A percentile compares a stretch with the other conserved stretches of the same genome.
phyloP scores from a whole-genome alignment of 2,329 filamentous ascomycete genomes.

The Arthrobotrys iridis region DNA sequence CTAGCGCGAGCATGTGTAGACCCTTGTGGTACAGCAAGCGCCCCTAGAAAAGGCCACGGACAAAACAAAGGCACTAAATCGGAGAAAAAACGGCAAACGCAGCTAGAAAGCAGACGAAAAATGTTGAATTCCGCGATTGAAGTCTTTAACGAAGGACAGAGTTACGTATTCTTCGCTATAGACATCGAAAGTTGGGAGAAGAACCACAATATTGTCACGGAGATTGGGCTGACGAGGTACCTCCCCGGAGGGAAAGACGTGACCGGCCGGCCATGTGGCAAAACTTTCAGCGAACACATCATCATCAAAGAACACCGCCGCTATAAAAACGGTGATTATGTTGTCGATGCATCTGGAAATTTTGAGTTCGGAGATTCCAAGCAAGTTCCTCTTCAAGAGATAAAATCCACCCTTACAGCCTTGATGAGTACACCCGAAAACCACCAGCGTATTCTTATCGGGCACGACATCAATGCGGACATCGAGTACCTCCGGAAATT shows the following conservation, averaged over 20 bases:
- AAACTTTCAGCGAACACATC: conserved; percentile 70
- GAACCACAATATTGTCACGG: conserved; percentile 75
- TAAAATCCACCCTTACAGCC: conserved; percentile 60
- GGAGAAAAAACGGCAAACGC: conserved; percentile 24
- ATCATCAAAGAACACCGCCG: conserved; percentile 75
- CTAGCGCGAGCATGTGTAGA: not conserved
- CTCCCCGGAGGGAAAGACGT: conserved; percentile 68
- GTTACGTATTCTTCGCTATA: conserved; percentile 62
- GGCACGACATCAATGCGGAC: conserved; percentile 76
- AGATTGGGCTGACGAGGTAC: conserved; percentile 83
- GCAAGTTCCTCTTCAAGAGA: conserved; percentile 61
- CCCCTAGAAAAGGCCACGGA: not conserved
- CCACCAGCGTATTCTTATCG: conserved; percentile 78
- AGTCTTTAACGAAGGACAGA: conserved; percentile 1
- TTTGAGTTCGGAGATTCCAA: conserved; percentile 76
- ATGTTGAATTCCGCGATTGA: conserved; percentile 46
- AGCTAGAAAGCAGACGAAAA: conserved; percentile 33
- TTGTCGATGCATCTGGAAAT: conserved; percentile 75
- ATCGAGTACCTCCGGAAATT: conserved; percentile 73
- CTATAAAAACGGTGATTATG: conserved; percentile 73
- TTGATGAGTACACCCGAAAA: conserved; percentile 60
- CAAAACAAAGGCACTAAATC: conserved; percentile 5
- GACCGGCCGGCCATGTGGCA: conserved; percentile 60
- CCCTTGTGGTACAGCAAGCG: not conserved
- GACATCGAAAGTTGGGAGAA: conserved; percentile 85